Evolutionary conservation across 371 early-diverging fungal genomes (phyloP), one percentile per base, ranked within the genome.

Genomic region (Rhizopus stolonifer): DNA sequence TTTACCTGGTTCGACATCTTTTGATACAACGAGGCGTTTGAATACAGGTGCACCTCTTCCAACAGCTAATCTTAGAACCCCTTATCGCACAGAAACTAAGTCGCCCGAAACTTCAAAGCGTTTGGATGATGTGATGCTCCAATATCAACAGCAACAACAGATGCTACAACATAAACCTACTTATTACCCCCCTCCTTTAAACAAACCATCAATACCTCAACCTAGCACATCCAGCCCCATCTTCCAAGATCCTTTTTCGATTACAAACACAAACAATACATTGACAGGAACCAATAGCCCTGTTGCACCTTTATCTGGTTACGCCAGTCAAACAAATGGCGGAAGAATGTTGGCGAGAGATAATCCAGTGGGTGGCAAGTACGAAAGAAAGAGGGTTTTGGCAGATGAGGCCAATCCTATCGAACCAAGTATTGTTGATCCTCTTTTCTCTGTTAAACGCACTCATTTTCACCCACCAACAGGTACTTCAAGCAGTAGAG

Each of bases 101-200:
- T 69, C 71, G 21, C 71, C 77, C 25, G 77, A 77, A 40, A 67
- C 73, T n/a, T 77, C 77, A 6, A 70, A 69, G 38, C 67, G 69
- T 21, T 52, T 77, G 31, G 77, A 77, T 54, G 77, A 77, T 64
- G 71, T 77, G 24, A 77, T 77, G 77, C 58, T 73, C 17, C 77
- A 77, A 47, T 76, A 76, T 44, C 73, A 72, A 34, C 77, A 76
- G 33, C 77, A 76, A 29, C 72, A 73, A 50, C 66, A 71, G 29
- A 59, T 71, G 49, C 60, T 61, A 15, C 70, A 70, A 44, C 68
- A 61, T 52, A 61, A 65, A 38, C 60, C 64, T 25, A 15, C 50
- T n/a, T 54, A 54, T 48, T 54, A 46, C 36, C 18, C 53, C 4
- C 25, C 32, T 32, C 33, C 57, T 17, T 11, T 29, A 24, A 31